Evolutionary conservation across 1,139 yeast species (phyloP).

Genomic region (Scheffersomyces lignicola): DNA sequence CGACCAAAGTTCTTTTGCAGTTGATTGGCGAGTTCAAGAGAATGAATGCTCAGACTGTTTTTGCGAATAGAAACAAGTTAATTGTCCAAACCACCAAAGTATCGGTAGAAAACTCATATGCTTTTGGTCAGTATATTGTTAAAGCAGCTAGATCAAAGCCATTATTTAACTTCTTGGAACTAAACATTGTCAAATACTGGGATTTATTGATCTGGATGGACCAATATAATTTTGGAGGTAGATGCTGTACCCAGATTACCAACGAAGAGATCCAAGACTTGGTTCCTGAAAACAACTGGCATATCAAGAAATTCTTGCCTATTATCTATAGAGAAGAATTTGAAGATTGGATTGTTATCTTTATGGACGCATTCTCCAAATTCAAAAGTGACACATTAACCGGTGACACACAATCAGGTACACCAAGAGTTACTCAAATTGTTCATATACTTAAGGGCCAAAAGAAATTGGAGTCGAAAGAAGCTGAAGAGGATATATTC

Average conservation of each 20-base stretch:
- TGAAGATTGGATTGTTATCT: slow-evolving; percentile 81
- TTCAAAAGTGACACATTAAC: slow-evolving; percentile 46
- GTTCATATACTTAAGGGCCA: slow-evolving; percentile 52
- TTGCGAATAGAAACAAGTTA: slow-evolving; percentile 77
- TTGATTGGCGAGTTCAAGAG: slow-evolving; percentile 76
- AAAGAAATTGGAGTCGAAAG: slow-evolving; percentile 31
- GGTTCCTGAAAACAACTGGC: slow-evolving; percentile 75
- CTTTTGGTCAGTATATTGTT: slow-evolving; percentile 85
- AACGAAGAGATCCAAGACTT: slow-evolving; percentile 58
- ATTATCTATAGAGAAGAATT: slow-evolving; percentile 75
- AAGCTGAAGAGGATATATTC: slow-evolving; percentile 29
- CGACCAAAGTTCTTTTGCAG: slow-evolving; percentile 81
- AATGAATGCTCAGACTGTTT: slow-evolving; percentile 76
- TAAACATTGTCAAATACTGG: slow-evolving; percentile 80
- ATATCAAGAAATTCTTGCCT: slow-evolving; percentile 74
- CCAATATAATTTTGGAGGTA: slow-evolving; percentile 82
- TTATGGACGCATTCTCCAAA: slow-evolving; percentile 68
- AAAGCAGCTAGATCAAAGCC: slow-evolving; percentile 82
- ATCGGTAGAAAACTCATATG: slow-evolving; percentile 84
- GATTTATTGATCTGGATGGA: slow-evolving; percentile 95
- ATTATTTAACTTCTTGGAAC: slow-evolving; percentile 77
- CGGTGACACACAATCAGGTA: slow-evolving; percentile 38
- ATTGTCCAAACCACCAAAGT: slow-evolving; percentile 73
- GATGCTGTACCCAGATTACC: slow-evolving; percentile 63
- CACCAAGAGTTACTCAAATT: slow-evolving; percentile 70